These are phyloP conservation scores for Inga laurina DNA, from an alignment of 306 rosid genomes.

Conservation along the genomic window DNA sequence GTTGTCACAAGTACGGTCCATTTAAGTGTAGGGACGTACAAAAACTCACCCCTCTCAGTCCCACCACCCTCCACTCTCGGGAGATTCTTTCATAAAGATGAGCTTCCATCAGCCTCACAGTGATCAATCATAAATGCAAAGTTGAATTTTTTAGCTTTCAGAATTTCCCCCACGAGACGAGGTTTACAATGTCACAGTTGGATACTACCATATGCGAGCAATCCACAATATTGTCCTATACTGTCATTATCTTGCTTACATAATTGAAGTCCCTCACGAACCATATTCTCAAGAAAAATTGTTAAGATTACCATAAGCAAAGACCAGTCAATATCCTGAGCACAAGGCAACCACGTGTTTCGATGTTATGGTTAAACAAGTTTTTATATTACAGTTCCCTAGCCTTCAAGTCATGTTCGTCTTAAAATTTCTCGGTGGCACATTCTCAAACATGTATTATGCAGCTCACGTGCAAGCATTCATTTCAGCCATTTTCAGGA, in stretches of 20 bases:
- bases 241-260: not conserved
- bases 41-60: not conserved
- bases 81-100: not conserved
- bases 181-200: not conserved
- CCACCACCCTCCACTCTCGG: not conserved
- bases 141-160: not conserved
- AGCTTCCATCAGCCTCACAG: not conserved
- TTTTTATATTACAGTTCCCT: conserved; percentile 8
- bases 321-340: not conserved
- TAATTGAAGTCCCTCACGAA: not conserved
- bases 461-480: conserved; percentile 39
- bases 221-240: conserved; percentile 8
- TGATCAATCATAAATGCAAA: not conserved
- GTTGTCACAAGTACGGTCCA: not conserved
- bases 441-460: conserved; percentile 17
- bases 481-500: conserved; percentile 13
- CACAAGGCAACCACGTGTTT: conserved; percentile 10
- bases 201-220: conserved; percentile 5
- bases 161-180: not conserved
- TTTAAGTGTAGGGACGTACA: not conserved
- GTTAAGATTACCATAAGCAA: not conserved
- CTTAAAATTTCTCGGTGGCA: conserved; percentile 18
- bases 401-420: conserved; percentile 21
- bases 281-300: not conserved
- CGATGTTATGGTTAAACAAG: not conserved